A percentile compares a stretch with the other conserved stretches of the same genome.
Evolutionary conservation across 2,329 filamentous ascomycete species (phyloP).

Genomic region (Trichoderma lentiforme): DNA sequence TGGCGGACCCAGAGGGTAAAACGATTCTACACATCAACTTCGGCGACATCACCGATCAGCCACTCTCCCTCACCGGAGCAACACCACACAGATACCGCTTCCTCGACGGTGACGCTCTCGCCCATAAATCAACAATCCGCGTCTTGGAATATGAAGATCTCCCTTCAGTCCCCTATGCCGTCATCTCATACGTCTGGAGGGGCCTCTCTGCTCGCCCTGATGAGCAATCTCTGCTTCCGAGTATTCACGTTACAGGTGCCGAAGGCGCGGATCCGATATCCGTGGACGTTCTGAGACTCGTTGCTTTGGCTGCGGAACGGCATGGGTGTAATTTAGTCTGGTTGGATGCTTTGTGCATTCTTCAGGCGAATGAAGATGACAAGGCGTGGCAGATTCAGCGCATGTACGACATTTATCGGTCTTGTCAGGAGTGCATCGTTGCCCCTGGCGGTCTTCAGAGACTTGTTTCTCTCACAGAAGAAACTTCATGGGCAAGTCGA

Average conservation of each 20-base stretch:
- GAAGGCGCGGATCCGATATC: conserved; percentile 1
- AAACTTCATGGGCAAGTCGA: not conserved
- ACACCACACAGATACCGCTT: conserved; percentile 1
- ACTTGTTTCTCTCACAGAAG: not conserved
- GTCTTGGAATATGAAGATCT: conserved; percentile 2
- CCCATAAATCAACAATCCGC: not conserved
- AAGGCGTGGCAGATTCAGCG: conserved; percentile 15
- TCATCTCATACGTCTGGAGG: conserved; percentile 12
- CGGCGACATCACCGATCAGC: not conserved
- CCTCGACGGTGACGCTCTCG: not conserved
- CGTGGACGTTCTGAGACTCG: not conserved
- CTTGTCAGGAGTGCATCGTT: not conserved
- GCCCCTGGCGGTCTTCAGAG: not conserved
- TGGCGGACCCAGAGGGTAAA: not conserved
- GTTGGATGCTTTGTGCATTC: conserved; percentile 9
- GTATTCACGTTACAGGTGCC: not conserved
- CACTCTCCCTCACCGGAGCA: not conserved
- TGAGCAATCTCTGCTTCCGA: not conserved
- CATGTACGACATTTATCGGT: conserved; percentile 7
- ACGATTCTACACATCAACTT: not conserved
- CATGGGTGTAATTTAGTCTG: not conserved
- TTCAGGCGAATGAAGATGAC: not conserved
- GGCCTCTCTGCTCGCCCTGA: not conserved
- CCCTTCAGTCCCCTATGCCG: not conserved
- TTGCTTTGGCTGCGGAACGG: not conserved